phyloP scores from a whole-genome alignment of 2,329 filamentous ascomycete genomes.

The Sphaerulina vaccinii region DNA sequence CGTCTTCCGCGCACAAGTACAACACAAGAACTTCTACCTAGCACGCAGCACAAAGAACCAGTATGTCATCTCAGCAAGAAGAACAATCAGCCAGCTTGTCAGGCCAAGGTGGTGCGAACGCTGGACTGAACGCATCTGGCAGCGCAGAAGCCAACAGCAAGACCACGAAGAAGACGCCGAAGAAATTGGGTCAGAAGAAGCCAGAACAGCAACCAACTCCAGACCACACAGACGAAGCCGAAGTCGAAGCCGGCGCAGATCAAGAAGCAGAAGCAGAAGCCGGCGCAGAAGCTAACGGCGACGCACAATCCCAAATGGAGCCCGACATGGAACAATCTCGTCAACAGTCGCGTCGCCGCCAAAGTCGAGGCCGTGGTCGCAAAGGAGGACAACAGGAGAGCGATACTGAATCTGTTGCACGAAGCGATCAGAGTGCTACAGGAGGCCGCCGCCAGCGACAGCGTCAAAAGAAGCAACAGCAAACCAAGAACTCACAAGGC shows the following conservation, averaged over 20 bases:
- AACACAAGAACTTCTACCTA: background rate
- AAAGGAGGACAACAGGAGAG: slow-evolving; percentile 42
- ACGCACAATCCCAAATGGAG: slow-evolving; percentile 43
- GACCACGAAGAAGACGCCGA: slow-evolving; percentile 46
- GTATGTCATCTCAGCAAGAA: slow-evolving; percentile 28
- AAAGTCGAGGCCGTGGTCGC: slow-evolving; percentile 52
- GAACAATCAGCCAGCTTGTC: slow-evolving; percentile 25
- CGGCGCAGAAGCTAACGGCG: slow-evolving; percentile 42
- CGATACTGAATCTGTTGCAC: slow-evolving; percentile 55
- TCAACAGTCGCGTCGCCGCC: slow-evolving; percentile 48
- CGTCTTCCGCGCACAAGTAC: slow-evolving; percentile 1
- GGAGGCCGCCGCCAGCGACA: slow-evolving; percentile 59
- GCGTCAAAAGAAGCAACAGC: slow-evolving; percentile 47
- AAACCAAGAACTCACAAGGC: slow-evolving; percentile 43
- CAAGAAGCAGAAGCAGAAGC: slow-evolving; percentile 35
- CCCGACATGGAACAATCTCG: slow-evolving; percentile 43
- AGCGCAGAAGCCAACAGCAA: slow-evolving; percentile 40
- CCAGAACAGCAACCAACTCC: slow-evolving; percentile 50
- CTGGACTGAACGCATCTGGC: slow-evolving; percentile 33
- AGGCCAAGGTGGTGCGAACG: slow-evolving; percentile 30
- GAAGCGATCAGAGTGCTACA: slow-evolving; percentile 53
- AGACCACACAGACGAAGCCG: slow-evolving; percentile 45
- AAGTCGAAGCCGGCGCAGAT: slow-evolving; percentile 42
- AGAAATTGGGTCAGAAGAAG: slow-evolving; percentile 50
- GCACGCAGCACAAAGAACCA: slow-evolving; percentile 12